A percentile compares a stretch with the other conserved stretches of the same genome.
Conservation (phyloP, 2,329 filamentous ascomycete species). For the Ophiosphaerella narmari region DNA sequence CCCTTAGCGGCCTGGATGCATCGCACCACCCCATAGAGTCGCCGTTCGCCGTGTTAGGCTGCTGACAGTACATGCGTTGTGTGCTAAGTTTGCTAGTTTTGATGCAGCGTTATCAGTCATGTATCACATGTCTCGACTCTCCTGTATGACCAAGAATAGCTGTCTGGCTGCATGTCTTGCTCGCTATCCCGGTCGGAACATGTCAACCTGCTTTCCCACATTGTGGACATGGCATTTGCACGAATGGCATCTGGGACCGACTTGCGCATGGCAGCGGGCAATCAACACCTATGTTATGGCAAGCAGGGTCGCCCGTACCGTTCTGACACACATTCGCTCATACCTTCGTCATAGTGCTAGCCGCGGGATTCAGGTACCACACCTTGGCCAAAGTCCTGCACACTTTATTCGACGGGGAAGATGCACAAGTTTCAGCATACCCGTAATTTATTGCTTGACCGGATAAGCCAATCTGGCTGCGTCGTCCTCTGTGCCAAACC, state of each 20-base stretch:
- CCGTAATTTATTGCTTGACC: slow-evolving; percentile 10
- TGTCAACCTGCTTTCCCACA: too few relatives aligned
- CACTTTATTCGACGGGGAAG: neutral
- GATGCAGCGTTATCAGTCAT: slow-evolving; percentile 1
- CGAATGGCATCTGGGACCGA: neutral
- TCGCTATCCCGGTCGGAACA: neutral
- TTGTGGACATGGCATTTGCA: neutral
- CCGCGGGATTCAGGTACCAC: neutral
- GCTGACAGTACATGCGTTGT: neutral
- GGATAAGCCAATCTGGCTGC: slow-evolving; percentile 30
- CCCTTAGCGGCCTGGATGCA: too few relatives aligned
- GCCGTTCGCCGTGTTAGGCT: neutral
- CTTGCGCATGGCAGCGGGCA: neutral
- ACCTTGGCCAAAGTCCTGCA: neutral
- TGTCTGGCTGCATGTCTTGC: neutral
- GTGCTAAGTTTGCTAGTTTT: neutral
- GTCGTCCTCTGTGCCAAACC: slow-evolving; percentile 45
- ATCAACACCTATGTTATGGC: neutral
- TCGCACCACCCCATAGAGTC: neutral
- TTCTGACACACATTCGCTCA: neutral
- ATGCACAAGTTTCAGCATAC: slow-evolving; percentile 4
- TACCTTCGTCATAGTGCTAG: slow-evolving; percentile 1
- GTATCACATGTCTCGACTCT: neutral
- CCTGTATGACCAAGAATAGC: neutral
- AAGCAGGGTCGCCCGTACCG: too few relatives aligned